Conservation (phyloP, 768 basidiomycete genomes). For the Boletus vinaceobasis region DNA sequence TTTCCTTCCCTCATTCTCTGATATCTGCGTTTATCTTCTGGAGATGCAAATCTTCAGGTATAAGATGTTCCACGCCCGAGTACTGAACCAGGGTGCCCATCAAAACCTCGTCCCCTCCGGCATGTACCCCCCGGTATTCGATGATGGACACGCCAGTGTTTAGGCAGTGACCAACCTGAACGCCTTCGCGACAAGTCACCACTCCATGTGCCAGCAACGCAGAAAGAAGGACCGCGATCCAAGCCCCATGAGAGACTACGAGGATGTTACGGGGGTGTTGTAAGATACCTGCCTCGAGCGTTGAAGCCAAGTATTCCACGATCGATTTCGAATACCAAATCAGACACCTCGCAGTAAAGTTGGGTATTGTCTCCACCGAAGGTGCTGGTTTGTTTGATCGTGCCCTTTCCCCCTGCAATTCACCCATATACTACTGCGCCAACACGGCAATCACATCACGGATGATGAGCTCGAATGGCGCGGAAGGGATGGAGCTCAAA, state of each 20-base stretch:
- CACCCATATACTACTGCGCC: conserved; percentile 52
- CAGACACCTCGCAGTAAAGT: conserved; percentile 47
- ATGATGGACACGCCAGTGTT: conserved; percentile 49
- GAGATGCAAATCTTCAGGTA: conserved; percentile 20
- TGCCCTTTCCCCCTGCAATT: conserved; percentile 48
- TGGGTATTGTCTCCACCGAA: conserved; percentile 26
- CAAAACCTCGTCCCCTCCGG: conserved; percentile 6
- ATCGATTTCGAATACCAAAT: conserved; percentile 61
- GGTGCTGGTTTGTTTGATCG: conserved; percentile 16
- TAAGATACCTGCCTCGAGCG: conserved; percentile 18
- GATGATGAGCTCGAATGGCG: not conserved
- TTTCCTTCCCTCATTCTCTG: conserved; percentile 6
- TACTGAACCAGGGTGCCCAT: conserved; percentile 47
- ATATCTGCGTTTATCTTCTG: conserved; percentile 53
- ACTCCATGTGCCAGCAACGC: conserved; percentile 42
- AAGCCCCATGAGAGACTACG: conserved; percentile 64
- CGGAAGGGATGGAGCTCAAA: not conserved
- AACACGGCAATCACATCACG: not conserved
- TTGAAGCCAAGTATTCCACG: conserved; percentile 26
- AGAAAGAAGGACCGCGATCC: conserved; percentile 53
- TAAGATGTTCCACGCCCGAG: conserved; percentile 55
- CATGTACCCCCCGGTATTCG: conserved; percentile 42
- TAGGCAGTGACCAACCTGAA: conserved; percentile 22
- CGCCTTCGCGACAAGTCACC: conserved; percentile 33
- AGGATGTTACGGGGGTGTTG: conserved; percentile 41